Percentiles rank a stretch among this genome's conserved stretches.
These are phyloP conservation scores for Ogataea ramenticola DNA, from an alignment of 805 yeast genomes.

Conservation along the genomic window DNA sequence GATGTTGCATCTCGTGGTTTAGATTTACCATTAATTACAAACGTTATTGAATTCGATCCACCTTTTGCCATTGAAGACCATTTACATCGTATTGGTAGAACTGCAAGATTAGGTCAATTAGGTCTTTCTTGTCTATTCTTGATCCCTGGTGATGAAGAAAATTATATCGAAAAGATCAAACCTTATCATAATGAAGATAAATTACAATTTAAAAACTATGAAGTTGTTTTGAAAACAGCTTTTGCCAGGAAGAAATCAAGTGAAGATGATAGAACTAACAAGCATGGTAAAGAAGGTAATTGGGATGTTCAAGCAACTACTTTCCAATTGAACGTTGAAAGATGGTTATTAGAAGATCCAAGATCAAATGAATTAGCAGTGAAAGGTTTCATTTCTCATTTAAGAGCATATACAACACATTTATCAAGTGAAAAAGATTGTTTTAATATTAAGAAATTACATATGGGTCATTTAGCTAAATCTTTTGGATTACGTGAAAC, in stretches of 20 bases:
- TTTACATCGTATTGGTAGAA: slow-evolving; percentile 93
- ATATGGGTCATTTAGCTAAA: slow-evolving; percentile 94
- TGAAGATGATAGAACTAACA: slow-evolving; percentile 19
- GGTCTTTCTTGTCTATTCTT: slow-evolving; percentile 78
- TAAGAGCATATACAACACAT: slow-evolving; percentile 96
- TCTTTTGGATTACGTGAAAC: slow-evolving; percentile 92
- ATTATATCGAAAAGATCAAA: slow-evolving; percentile 58
- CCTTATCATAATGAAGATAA: slow-evolving; percentile 48
- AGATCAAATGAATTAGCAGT: slow-evolving; percentile 58
- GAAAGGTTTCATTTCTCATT: slow-evolving; percentile 79
- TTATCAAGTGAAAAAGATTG: slow-evolving; percentile 67
- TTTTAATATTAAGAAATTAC: slow-evolving; percentile 77
- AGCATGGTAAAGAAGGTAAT: slow-evolving; percentile 28
- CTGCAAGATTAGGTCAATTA: slow-evolving; percentile 91
- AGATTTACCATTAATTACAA: slow-evolving; percentile 80
- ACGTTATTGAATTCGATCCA: slow-evolving; percentile 90
- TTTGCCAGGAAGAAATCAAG: slow-evolving; percentile 15
- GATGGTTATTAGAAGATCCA: slow-evolving; percentile 74
- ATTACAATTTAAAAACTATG: slow-evolving; percentile 42
- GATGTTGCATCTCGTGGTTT: slow-evolving; percentile 98
- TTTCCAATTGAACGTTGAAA: slow-evolving; percentile 86
- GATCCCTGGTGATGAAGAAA: slow-evolving; percentile 87
- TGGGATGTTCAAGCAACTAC: slow-evolving; percentile 97
- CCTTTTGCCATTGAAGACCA: slow-evolving; percentile 94
- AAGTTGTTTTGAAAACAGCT: slow-evolving; percentile 26